These are phyloP conservation scores for Tolypocladium ophioglossoides DNA, from an alignment of 2,329 filamentous ascomycete genomes.

Conservation along the genomic window DNA sequence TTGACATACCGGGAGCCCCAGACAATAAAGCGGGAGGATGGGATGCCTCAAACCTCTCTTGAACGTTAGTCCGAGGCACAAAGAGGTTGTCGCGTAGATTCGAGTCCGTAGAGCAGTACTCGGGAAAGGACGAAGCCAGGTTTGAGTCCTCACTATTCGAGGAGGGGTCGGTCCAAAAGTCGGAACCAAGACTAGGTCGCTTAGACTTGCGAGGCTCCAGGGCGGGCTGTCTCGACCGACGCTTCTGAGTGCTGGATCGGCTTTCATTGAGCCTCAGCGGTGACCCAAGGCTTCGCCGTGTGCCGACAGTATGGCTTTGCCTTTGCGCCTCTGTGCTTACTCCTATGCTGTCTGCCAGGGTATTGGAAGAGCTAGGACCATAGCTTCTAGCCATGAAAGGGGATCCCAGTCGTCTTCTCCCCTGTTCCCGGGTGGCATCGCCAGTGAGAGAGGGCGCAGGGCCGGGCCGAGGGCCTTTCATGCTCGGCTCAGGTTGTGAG, in stretches of 20 bases:
- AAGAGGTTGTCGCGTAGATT: constrained; percentile 25
- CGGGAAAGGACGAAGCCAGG: constrained; percentile 11
- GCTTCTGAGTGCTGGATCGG: constrained; percentile 44
- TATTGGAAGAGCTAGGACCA: constrained; percentile 47
- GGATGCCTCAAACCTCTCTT: constrained; percentile 27
- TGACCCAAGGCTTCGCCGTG: constrained; percentile 40
- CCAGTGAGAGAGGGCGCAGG: constrained; percentile 2
- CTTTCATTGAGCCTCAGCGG: constrained; percentile 40
- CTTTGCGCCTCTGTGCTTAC: constrained; percentile 21
- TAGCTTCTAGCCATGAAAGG: constrained; percentile 50
- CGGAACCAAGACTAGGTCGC: constrained; percentile 43
- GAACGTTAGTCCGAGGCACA: constrained; percentile 30
- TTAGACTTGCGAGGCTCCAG: constrained; percentile 37
- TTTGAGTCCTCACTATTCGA: constrained; percentile 11
- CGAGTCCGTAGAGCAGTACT: constrained; percentile 23
- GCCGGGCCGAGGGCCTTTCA: constrained; percentile 4
- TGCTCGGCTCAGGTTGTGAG: constrained; percentile 18
- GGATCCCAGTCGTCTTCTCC: constrained; percentile 34
- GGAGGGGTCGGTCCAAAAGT: constrained; percentile 40
- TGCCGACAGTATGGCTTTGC: constrained; percentile 38
- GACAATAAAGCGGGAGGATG: constrained; percentile 6
- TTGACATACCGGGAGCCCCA: background rate
- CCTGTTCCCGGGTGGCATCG: background rate
- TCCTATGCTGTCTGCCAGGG: constrained; percentile 28
- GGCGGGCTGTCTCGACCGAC: constrained; percentile 35